These are phyloP conservation scores for Neurospora sp. DNA, from an alignment of 2,329 filamentous ascomycete species.

Conservation along the genomic window DNA sequence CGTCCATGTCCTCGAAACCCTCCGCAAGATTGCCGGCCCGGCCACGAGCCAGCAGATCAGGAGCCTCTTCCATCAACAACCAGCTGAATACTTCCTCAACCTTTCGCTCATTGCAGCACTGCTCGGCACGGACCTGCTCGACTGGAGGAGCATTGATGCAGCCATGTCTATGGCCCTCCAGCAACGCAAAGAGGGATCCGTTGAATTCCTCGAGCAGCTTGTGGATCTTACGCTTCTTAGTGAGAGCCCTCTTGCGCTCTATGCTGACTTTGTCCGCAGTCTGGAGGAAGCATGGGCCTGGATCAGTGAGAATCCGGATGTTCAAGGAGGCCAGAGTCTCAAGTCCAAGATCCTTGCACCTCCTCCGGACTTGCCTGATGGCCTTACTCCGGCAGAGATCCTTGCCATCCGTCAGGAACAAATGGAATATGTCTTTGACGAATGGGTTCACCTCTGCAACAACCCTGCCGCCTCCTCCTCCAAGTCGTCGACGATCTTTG, in stretches of 20 bases:
- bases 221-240: conserved; percentile 70
- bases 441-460: conserved; percentile 80
- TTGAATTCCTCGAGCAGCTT: conserved; percentile 72
- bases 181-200: conserved; percentile 57
- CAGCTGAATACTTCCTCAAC: conserved; percentile 44
- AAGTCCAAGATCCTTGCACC: conserved; percentile 49
- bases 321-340: conserved; percentile 57
- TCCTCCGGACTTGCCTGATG: conserved; percentile 29
- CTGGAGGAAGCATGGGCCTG: conserved; percentile 73
- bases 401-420: conserved; percentile 60
- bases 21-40: conserved; percentile 49
- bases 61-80: conserved; percentile 45
- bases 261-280: conserved; percentile 77
- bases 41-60: conserved; percentile 45
- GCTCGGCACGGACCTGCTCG: conserved; percentile 49
- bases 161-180: conserved; percentile 64
- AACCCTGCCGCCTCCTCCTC: conserved; percentile 61
- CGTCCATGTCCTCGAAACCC: conserved; percentile 50
- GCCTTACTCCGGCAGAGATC: conserved; percentile 45
- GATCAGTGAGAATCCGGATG: conserved; percentile 62
- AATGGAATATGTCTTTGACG: conserved; percentile 89
- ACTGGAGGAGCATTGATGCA: conserved; percentile 56
- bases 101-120: conserved; percentile 48
- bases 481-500: conserved; percentile 62
- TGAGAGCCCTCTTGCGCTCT: conserved; percentile 66